Evolutionary conservation across 75 land plant species (phyloP).

Genomic region (Isoetes taiwanensis): DNA sequence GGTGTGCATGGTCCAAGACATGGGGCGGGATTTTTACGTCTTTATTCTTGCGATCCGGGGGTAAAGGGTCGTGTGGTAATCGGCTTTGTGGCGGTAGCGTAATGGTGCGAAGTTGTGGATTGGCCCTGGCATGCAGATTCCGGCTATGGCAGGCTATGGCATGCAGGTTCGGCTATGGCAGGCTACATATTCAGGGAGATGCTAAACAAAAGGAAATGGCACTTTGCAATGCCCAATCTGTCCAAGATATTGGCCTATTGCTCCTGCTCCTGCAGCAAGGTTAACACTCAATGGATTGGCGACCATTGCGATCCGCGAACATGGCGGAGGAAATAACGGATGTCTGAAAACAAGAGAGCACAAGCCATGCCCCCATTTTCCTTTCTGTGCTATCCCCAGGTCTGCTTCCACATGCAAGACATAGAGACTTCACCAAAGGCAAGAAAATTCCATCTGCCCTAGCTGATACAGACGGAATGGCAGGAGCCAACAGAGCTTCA

Average conservation of each 20-base stretch:
- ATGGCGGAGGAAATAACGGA: neutral
- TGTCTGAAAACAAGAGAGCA: conserved; percentile 3
- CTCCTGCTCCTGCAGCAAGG: conserved; percentile 14
- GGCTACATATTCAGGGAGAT: no score
- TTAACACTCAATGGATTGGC: conserved; percentile 5
- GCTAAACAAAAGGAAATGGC: no score
- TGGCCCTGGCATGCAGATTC: no score
- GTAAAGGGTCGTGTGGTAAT: no score
- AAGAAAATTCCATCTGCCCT: neutral
- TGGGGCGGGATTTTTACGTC: no score
- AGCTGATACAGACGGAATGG: conserved; percentile 3
- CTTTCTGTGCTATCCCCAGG: neutral
- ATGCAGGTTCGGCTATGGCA: no score
- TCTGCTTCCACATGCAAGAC: neutral
- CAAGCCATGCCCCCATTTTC: neutral
- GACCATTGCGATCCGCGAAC: neutral
- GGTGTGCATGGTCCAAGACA: no score
- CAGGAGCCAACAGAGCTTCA: neutral
- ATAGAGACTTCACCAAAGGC: conserved; percentile 1
- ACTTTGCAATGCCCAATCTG: conserved; percentile 83
- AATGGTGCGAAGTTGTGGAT: no score
- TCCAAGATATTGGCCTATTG: conserved; percentile 75
- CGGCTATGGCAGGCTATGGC: no score
- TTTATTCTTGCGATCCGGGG: no score
- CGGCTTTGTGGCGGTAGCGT: no score